Base-by-base conservation (phyloP, 2,329 filamentous ascomycete species). In the Fusarium oxysporum region DNA sequence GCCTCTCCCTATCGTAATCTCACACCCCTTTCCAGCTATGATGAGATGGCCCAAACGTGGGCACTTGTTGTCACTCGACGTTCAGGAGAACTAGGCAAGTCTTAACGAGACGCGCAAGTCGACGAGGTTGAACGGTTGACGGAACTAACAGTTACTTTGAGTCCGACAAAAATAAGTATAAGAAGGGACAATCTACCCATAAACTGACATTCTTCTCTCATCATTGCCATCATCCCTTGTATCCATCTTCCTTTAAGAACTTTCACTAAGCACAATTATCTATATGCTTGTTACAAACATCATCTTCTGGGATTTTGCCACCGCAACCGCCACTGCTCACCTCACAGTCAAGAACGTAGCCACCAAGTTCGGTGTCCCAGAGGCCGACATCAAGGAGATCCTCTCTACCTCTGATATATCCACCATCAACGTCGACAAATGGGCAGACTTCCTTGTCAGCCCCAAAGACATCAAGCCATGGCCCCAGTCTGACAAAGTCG, bases 231-330 rank as follows among this genome's bases (percentile, higher is more conserved):
- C 21, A 33, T 23, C 21, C 0, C 28, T 12, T 32, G 3, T 5
- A 30, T 11, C 6, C 10, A 54, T 25, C n/a, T 21, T 33, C 2
- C 13, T 11, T 12, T 2, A 23, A 33, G 8, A 10, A 9, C n/a
- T 17, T 33, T 11, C 10, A 35, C 19, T 32, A 2, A 45, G 8
- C 13, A 25, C n/a, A 25, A 32, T 33, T 11, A 33, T 35, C 17
- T 47, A n/a, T 21, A 65, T 65, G 57, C 57, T 65, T 32, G 6
- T 65, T 32, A 28, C n/a, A 11, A 65, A 65, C 35, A 41, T 54
- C 28, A 8, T 50, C 16, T 35, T 28, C 41, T 41, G 59, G 37
- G 62, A 41, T 30, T 55, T 62, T 62, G 62, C 62, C 23, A 40
- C 45, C 1, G 33, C 33, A 53, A 53, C 50, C 28, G 23, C 59